A percentile compares a stretch with the other conserved stretches of the same genome.
Conservation (phyloP, 2,329 filamentous ascomycete genomes). For the Ophiocordyceps camponoti-floridani region DNA sequence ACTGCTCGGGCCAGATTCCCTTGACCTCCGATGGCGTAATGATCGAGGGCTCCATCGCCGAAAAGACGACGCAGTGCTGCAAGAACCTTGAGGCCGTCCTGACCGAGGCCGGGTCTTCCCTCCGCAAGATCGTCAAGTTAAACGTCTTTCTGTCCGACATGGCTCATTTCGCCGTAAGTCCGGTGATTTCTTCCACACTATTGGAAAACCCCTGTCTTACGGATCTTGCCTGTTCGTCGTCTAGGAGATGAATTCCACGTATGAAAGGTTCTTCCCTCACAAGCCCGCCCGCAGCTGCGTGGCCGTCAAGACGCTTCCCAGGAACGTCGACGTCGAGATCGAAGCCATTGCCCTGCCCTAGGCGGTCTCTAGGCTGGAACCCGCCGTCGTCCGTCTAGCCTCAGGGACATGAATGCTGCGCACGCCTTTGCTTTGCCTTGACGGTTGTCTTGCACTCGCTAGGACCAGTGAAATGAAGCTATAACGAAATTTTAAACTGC, state of each 20-base stretch:
- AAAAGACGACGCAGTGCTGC: conserved; percentile 46
- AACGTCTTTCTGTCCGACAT: conserved; percentile 87
- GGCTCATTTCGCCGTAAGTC: conserved; percentile 55
- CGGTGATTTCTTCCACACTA: not conserved
- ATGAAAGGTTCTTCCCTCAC: conserved; percentile 66
- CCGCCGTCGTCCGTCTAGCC: not conserved
- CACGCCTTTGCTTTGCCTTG: not conserved
- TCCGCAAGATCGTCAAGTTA: conserved; percentile 76
- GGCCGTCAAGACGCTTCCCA: conserved; percentile 74
- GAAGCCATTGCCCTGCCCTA: conserved; percentile 61
- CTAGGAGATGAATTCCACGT: conserved; percentile 66
- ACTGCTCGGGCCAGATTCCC: conserved; percentile 60
- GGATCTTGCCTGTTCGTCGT: not conserved
- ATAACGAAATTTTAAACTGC: no score
- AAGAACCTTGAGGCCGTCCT: conserved; percentile 75
- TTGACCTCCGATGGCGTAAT: conserved; percentile 36
- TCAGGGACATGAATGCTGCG: not conserved
- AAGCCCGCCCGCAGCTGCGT: conserved; percentile 84
- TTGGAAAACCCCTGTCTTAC: not conserved
- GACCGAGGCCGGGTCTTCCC: conserved; percentile 58
- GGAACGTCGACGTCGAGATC: conserved; percentile 76
- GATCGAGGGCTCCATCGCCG: conserved; percentile 38
- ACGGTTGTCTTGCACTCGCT: no score
- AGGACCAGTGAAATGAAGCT: not conserved
- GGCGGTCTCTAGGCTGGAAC: conserved; percentile 12